Evolutionary conservation across 306 rosid genomes (phyloP).

Genomic region (Casuarina cunninghamiana): DNA sequence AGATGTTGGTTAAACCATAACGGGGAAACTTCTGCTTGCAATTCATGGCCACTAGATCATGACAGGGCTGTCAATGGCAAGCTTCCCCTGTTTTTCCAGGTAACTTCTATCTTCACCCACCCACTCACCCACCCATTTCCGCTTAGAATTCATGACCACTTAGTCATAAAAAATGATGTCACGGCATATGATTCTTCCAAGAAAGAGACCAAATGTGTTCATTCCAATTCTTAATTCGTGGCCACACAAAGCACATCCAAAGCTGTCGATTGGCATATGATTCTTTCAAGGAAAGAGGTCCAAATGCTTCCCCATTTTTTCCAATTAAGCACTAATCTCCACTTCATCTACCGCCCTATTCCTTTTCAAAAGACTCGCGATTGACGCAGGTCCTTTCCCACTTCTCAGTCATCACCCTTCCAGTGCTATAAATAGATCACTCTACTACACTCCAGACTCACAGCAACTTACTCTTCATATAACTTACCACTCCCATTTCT

Average conservation of each 20-base stretch:
- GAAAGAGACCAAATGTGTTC: too few relatives aligned
- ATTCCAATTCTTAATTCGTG: too few relatives aligned
- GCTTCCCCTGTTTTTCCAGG: neutral
- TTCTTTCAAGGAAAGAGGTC: too few relatives aligned
- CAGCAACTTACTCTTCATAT: neutral
- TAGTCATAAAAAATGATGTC: neutral
- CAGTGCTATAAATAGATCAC: conserved; percentile 1
- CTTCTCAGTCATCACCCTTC: neutral
- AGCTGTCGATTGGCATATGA: too few relatives aligned
- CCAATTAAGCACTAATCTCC: too few relatives aligned
- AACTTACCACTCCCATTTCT: neutral
- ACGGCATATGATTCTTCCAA: too few relatives aligned
- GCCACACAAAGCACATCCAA: too few relatives aligned
- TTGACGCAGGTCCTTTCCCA: neutral
- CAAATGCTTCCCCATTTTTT: too few relatives aligned
- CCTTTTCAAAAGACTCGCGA: neutral
- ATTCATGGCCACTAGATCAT: neutral
- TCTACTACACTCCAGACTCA: neutral
- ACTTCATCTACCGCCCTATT: too few relatives aligned
- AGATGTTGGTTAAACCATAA: neutral
- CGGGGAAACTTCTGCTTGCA: neutral
- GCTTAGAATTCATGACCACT: neutral
- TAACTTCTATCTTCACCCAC: neutral
- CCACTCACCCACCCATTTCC: neutral
- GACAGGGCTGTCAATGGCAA: too few relatives aligned